Evolutionary conservation across 2,329 filamentous ascomycete species (phyloP).

Genomic region (Podosphaera fusca): DNA sequence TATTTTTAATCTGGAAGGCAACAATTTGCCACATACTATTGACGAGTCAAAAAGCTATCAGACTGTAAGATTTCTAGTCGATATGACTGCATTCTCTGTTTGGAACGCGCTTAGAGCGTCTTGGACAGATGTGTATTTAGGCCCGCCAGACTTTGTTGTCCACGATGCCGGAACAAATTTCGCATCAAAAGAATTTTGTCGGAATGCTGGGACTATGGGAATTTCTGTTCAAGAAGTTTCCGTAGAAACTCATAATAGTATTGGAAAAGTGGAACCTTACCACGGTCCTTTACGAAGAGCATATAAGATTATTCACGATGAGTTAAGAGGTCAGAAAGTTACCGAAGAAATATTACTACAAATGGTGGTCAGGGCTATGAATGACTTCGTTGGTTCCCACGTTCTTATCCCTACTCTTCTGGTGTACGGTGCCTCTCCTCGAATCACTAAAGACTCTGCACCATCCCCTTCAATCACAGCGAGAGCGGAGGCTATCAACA

Average conservation of each 20-base stretch:
- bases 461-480: not conserved
- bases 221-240: not conserved
- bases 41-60: not conserved
- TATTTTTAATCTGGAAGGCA: not conserved
- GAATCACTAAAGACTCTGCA: not conserved
- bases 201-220: not conserved
- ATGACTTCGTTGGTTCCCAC: too few relatives aligned
- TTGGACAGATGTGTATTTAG: not conserved
- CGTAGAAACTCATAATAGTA: not conserved
- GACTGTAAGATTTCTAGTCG: not conserved
- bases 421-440: not conserved
- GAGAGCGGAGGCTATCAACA: not conserved
- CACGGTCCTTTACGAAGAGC: not conserved
- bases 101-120: not conserved
- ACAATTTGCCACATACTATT: not conserved
- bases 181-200: slow-evolving; percentile 1
- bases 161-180: slow-evolving; percentile 1
- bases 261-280: not conserved
- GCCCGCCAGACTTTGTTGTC: too few relatives aligned
- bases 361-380: too few relatives aligned
- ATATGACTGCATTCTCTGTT: not conserved
- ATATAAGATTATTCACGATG: too few relatives aligned
- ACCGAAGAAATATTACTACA: too few relatives aligned
- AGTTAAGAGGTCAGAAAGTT: too few relatives aligned
- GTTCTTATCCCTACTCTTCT: not conserved